Evolutionary conservation across 2,329 filamentous ascomycete species (phyloP), one percentile per base, ranked within the genome.

Genomic region (Penicillium polonicum): DNA sequence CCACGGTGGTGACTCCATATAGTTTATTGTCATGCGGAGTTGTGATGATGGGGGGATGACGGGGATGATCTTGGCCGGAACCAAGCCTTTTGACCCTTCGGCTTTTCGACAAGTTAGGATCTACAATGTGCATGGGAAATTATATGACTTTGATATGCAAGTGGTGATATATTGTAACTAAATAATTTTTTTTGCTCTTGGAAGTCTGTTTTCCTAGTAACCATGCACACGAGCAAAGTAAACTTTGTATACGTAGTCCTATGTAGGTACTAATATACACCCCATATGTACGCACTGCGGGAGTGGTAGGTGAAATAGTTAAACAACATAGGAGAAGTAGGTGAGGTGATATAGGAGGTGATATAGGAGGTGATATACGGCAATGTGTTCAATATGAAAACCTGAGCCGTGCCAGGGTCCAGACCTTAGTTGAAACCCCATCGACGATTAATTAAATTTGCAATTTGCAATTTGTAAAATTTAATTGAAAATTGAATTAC

Each of bases 1-100:
- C 44, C 23, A 43, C 27, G 48, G 27, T 48, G 42, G 36, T 38
- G 13, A n/a, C 46, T 43, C 46, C 48, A 55, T 55, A 31, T 29
- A 55, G 53, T 53, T 43, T 36, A 49, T 41, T 55, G 23, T 43
- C 53, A 55, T 55, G 41, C 42, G 41, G 52, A 55, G 36, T n/a
- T 38, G 39, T 25, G 38, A 45, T 48, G 45, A 44, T 43, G 52
- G 31, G 27, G 27, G 35, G 46, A 55, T 59, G 56, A 50, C 35
- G 42, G 49, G 49, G 42, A 48, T 53, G 42, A 36, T 46, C 48
- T 44, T 42, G 38, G 38, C 53, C 25, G 48, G 55, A 57, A 57
- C 55, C 49, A 53, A 57, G 55, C 49, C 46, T 59, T 55, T 44
- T 51, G 46, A 35, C 21, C 43, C 43, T 58, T 19, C 23, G 55